Evolutionary conservation across 2,329 filamentous ascomycete genomes (phyloP), one percentile per base, ranked within the genome.

Genomic region (Colletotrichum paranaense): DNA sequence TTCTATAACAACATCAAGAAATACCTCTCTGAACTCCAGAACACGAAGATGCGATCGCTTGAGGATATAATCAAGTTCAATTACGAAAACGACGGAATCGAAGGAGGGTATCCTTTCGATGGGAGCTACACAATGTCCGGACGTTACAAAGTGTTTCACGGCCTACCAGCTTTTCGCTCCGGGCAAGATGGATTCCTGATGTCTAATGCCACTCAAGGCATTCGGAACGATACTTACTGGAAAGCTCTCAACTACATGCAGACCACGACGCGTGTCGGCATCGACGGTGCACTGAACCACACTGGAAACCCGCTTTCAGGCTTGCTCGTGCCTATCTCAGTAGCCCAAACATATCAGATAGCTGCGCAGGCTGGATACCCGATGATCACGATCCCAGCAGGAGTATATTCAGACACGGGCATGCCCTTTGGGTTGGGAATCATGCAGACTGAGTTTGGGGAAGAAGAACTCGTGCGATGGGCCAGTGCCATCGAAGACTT

Each of bases 321-420:
- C 2, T 84, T 95, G 5, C 84, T 95, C 1, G 91, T 93, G 0
- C 92, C 93, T 6, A 86, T 92, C 0, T 90, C 92, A 78, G 90
- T 92, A 4, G 92, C 88, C 0, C 91, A 93, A 79, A 88, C 89
- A 3, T 90, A 90, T 74, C 90, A 93, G 81, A 88, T 94, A 73
- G 91, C 92, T 0, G 93, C 93, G 0, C 92, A 94, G 82, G 93
- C 93, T 9, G 92, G 93, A 0, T 95, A 95, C 78, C 93, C 93
- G 0, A 87, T 93, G 78, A 85, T 95, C 68, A 94, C 92, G 0
- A 79, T 95, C 1, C 93, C 93, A 0, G 91, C 87, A 0, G 91
- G 91, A 1, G 83, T 90, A 11, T 84, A 88, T 76, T 81, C 79
- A 14, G 88, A 86, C 5, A 26, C 89, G 5, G 58, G 58, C 4